Evolutionary conservation across 1,284 basidiomycete genomes (phyloP), one percentile per base, ranked within the genome.

Genomic region (Takashimella tepidaria): DNA sequence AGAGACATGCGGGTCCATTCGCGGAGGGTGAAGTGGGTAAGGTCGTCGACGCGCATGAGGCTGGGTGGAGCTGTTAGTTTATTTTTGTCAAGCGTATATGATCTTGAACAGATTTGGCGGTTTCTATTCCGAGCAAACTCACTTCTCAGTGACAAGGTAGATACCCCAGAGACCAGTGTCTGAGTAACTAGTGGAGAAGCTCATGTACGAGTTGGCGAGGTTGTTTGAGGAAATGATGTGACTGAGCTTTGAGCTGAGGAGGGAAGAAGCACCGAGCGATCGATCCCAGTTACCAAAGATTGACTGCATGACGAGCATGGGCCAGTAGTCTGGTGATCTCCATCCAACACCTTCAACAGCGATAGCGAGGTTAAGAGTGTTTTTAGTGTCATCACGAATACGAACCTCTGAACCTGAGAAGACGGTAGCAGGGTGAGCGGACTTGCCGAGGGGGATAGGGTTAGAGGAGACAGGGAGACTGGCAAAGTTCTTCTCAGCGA

Each of bases 231-330:
- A 91, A 70, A 98, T 81, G 75, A 92, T 88, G 78, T 95, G 88
- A 47, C 88, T 91, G 57, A 99, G 85, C 56, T 87, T 85, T 54
- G 92, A 96, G 60, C 89, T 92, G 64, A 96, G 85, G 55, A 97
- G 81, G 40, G 92, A 83, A 11, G 89, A 87, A 46, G 92, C 85
- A 65, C 95, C 95, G 67, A 98, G 85, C 55, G 88, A 90, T 68
- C 96, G 88, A 77, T 99, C 96, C 96, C 96, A 99, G 84, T 98
- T 99, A 64, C 95, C 95, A 77, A 98, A 89, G 79, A 98, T 92
- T 71, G 84, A 87, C 78, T 97, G 92, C 85, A 98, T 91, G 70
- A 93, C 93, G 77, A 98, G 86, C 92, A 98, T 96, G 60, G 93
- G 90, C 86, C 91, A 98, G 82, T 98, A 98, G 80, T 99, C 96